These are phyloP conservation scores for Candida gigantensis DNA, from an alignment of 1,139 yeast genomes.

Conservation along the genomic window DNA sequence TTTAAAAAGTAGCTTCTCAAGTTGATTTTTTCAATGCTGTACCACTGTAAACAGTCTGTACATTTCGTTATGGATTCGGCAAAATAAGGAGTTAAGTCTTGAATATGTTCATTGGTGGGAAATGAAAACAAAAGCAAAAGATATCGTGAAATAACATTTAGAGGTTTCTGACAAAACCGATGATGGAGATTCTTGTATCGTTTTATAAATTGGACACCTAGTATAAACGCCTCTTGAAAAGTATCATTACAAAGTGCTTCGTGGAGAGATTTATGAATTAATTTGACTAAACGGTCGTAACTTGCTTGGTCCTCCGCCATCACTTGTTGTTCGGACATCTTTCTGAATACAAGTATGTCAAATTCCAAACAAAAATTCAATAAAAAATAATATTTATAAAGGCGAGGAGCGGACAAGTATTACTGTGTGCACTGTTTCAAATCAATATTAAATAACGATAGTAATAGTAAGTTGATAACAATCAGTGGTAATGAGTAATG, in stretches of 20 bases:
- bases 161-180: slow-evolving; percentile 55
- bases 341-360: too few species aligned
- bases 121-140: slow-evolving; percentile 61
- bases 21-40: slow-evolving; percentile 53
- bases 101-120: slow-evolving; percentile 44
- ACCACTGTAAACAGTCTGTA: slow-evolving; percentile 50
- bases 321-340: too few species aligned
- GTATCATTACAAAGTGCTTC: slow-evolving; percentile 26
- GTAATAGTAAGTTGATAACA: too few species aligned
- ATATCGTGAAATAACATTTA: slow-evolving; percentile 53
- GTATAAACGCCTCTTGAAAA: slow-evolving; percentile 29
- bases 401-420: too few species aligned
- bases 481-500: too few species aligned
- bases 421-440: too few species aligned
- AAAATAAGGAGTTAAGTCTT: slow-evolving; percentile 44
- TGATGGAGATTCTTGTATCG: slow-evolving; percentile 33
- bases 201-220: slow-evolving; percentile 27
- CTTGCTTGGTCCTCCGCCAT: slow-evolving; percentile 22
- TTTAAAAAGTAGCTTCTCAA: slow-evolving; percentile 54
- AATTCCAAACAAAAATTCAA: too few species aligned
- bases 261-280: slow-evolving; percentile 24
- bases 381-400: too few species aligned
- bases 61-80: slow-evolving; percentile 46
- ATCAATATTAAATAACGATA: too few species aligned
- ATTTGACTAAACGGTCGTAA: slow-evolving; percentile 24